These are phyloP conservation scores for Symbiodinium natans DNA, from an alignment of 73 alveolate genomes.

Conservation along the genomic window DNA sequence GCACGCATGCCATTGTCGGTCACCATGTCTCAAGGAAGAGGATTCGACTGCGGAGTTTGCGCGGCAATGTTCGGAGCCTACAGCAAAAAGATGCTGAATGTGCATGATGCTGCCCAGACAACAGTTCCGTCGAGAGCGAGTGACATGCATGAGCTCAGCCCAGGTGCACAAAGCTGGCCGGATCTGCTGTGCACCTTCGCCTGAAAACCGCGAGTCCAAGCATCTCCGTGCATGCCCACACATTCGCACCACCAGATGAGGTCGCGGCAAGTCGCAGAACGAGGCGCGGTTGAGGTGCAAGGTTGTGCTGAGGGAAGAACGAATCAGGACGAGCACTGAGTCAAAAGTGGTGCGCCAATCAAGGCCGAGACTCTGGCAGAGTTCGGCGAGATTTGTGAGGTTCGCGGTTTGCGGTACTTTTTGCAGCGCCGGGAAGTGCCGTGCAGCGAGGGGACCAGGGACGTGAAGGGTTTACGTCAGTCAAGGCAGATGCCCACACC, in stretches of 20 bases:
- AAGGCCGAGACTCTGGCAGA: not conserved
- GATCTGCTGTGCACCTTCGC: not conserved
- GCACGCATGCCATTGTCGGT: not conserved
- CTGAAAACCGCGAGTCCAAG: too few species aligned
- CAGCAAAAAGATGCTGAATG: not conserved
- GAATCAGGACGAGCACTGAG: too few species aligned
- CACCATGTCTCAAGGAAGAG: not conserved
- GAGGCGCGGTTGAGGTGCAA: not conserved
- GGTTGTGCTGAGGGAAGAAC: too few species aligned
- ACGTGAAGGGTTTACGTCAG: not conserved
- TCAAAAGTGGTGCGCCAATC: too few species aligned
- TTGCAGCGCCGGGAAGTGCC: too few species aligned
- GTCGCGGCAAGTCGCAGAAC: not conserved
- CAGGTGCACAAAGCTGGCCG: not conserved
- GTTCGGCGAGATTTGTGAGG: not conserved
- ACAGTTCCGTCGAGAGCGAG: not conserved
- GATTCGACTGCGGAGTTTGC: not conserved
- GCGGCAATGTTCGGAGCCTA: not conserved
- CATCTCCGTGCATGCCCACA: not conserved
- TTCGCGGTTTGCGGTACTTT: not conserved
- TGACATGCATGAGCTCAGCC: not conserved
- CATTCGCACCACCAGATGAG: not conserved
- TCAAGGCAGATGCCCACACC: slow-evolving; percentile 76
- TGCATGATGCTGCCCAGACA: not conserved
- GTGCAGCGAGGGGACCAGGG: too few species aligned